Conservation (phyloP, 2,329 filamentous ascomycete genomes). For the Chrysoporthe puriensis region DNA sequence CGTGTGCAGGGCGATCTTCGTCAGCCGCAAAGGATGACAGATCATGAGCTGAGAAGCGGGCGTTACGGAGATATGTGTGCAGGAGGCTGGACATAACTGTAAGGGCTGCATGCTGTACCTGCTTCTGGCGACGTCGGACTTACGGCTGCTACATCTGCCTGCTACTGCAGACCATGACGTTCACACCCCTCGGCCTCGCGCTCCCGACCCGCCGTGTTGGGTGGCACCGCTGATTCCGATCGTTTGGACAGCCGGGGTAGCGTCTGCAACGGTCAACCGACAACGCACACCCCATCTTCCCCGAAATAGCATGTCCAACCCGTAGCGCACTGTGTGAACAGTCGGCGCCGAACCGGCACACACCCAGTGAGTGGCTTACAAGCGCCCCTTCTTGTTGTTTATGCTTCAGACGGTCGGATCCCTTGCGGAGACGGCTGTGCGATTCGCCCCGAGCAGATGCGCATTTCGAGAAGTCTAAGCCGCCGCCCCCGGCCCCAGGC, state of each 20-base stretch:
- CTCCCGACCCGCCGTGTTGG: too few species aligned
- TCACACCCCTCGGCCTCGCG: too few species aligned
- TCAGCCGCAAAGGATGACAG: not conserved
- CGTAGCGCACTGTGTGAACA: not conserved
- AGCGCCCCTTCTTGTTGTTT: too few species aligned
- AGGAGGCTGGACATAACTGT: not conserved
- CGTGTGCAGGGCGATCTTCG: not conserved
- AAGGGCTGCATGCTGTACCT: not conserved
- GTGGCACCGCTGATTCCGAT: not conserved
- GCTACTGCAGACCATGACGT: too few species aligned
- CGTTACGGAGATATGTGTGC: not conserved
- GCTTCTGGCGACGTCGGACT: not conserved
- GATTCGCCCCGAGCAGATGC: too few species aligned
- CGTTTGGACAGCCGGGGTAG: not conserved
- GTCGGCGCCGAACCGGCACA: too few species aligned
- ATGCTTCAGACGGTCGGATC: too few species aligned
- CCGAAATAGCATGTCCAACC: slow-evolving; percentile 1
- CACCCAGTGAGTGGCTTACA: too few species aligned
- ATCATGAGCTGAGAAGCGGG: not conserved
- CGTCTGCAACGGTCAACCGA: not conserved
- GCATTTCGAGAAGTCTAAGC: too few species aligned
- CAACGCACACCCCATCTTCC: not conserved
- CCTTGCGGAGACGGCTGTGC: too few species aligned
- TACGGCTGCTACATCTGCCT: too few species aligned
- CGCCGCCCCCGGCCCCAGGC: too few species aligned